phyloP scores from a whole-genome alignment of 345 rosid species.

The Rhodamnia argentea region DNA sequence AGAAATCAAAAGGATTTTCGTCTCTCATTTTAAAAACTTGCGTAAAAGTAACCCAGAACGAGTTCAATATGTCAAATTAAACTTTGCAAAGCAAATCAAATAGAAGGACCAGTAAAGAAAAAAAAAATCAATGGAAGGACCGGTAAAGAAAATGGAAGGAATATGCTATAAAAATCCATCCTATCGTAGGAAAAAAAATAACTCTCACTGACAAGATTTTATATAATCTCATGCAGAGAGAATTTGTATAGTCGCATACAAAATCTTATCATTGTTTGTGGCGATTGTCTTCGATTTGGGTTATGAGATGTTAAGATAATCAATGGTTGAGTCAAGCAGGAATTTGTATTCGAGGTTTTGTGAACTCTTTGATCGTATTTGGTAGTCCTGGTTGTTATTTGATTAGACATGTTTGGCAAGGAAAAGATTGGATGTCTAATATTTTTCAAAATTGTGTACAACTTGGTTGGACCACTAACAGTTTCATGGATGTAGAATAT shows the following conservation, averaged over 20 bases:
- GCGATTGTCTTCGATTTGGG: neutral
- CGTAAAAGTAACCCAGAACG: neutral
- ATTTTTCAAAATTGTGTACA: neutral
- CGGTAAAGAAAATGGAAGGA: neutral
- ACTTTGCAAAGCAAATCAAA: neutral
- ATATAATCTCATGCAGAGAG: neutral
- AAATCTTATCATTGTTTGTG: neutral
- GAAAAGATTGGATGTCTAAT: neutral
- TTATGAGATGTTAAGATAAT: neutral
- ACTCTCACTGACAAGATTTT: neutral
- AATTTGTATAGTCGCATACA: neutral
- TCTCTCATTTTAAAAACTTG: neutral
- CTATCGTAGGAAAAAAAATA: neutral
- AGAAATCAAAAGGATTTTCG: too few species aligned
- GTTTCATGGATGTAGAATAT: neutral
- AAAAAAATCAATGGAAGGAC: neutral
- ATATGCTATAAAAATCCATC: neutral
- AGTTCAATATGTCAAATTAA: neutral
- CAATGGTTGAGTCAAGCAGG: neutral
- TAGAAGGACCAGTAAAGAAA: neutral
- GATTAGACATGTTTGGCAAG: neutral
- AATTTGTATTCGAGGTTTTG: too few species aligned
- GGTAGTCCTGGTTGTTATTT: neutral
- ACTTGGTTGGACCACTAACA: neutral
- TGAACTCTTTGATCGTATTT: neutral